Conservation (phyloP, 306 rosid species). For the Rosa persica region DNA sequence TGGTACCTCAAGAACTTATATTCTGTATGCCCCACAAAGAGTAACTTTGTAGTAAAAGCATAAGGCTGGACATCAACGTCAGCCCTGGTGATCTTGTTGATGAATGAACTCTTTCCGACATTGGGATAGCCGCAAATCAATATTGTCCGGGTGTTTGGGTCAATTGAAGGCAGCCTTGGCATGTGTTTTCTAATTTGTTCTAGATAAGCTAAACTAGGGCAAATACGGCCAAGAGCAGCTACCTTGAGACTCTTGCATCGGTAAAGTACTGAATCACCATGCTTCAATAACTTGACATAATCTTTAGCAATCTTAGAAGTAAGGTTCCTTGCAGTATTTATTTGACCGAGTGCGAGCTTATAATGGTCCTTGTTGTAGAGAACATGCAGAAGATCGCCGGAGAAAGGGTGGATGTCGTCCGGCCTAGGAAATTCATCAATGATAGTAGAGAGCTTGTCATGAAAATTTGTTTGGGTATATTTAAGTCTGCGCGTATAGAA, state of each 20-base stretch:
- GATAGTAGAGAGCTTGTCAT: constrained; percentile 4
- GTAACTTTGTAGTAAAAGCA: constrained; percentile 92
- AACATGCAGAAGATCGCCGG: background rate
- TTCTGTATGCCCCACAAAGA: constrained; percentile 88
- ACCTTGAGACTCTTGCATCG: constrained; percentile 84
- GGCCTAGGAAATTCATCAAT: constrained; percentile 2
- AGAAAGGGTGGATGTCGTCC: constrained; percentile 14
- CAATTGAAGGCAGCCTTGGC: constrained; percentile 90
- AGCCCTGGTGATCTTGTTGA: constrained; percentile 73
- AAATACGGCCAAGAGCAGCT: constrained; percentile 91
- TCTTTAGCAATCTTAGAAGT: constrained; percentile 64
- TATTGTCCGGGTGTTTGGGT: constrained; percentile 74
- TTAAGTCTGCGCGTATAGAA: background rate
- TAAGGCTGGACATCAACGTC: constrained; percentile 50
- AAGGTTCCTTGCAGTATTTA: constrained; percentile 2
- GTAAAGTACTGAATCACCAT: constrained; percentile 81
- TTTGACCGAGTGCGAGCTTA: background rate
- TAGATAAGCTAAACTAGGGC: constrained; percentile 82
- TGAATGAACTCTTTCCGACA: constrained; percentile 91
- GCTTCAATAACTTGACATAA: constrained; percentile 74
- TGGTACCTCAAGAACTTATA: constrained; percentile 84
- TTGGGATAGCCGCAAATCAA: constrained; percentile 91
- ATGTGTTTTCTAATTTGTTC: constrained; percentile 90
- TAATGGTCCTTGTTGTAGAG: constrained; percentile 11
- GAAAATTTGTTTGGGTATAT: background rate